phyloP scores from a whole-genome alignment of 345 rosid genomes.

The Lepidium didymum region DNA sequence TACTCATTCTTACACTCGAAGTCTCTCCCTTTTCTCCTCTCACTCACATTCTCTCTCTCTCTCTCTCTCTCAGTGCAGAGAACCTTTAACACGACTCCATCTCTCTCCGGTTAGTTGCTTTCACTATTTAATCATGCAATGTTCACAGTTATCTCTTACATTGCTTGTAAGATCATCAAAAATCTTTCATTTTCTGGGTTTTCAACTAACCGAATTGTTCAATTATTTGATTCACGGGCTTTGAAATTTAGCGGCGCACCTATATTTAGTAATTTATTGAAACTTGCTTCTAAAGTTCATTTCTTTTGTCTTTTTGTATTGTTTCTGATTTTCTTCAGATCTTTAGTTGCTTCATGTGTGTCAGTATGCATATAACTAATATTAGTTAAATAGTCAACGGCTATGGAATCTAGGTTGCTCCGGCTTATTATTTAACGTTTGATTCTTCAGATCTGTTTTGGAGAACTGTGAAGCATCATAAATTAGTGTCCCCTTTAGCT shows the following conservation, averaged over 20 bases:
- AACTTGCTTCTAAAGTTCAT: neutral
- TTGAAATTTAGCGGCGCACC: neutral
- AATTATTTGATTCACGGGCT: neutral
- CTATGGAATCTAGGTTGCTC: constrained; percentile 23
- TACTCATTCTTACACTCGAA: constrained; percentile 15
- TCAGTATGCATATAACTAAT: constrained; percentile 9
- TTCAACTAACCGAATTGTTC: neutral
- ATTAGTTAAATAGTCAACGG: neutral
- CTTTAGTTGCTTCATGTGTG: constrained; percentile 18
- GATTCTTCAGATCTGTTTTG: constrained; percentile 26
- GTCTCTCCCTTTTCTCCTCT: neutral
- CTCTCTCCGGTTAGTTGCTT: constrained; percentile 11
- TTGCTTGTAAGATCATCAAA: neutral
- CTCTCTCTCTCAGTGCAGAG: neutral
- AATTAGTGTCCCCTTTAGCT: neutral
- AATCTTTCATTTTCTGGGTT: neutral
- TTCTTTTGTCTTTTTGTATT: constrained; percentile 20
- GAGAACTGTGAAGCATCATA: constrained; percentile 20
- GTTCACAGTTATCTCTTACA: neutral
- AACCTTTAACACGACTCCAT: neutral
- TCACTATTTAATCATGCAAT: neutral
- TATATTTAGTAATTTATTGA: neutral
- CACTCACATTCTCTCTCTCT: neutral
- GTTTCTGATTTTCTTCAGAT: constrained; percentile 12
- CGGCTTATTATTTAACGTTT: neutral